Base-by-base conservation (phyloP, 176 grass and related monocot genomes). In the Saccharum spontaneum region DNA sequence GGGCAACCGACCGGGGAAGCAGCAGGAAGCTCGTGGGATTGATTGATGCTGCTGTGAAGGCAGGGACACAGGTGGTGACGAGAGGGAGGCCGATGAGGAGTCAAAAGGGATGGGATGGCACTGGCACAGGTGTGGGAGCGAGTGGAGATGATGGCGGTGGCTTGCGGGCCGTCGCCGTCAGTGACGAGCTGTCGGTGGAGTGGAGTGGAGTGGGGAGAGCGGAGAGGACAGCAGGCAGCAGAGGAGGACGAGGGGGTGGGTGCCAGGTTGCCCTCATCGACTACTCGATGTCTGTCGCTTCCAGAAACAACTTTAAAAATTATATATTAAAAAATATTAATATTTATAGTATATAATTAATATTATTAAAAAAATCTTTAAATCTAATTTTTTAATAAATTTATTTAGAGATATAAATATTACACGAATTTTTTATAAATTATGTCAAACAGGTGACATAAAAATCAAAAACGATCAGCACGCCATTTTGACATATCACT, bases 181-280 rank as follows among this genome's bases (percentile, higher is more conserved):
- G n/a, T 7, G 67, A 57, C 43, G 87, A 79, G 87, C 34, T 88
- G 87, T 83, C 81, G 41, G 81, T 59, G 84, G 20, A 52, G 16
- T 8, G 8, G 54, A 20, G 17, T 48, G 46, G 49, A 34, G 33
- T 34, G 33, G 3, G 33, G 23, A 26, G 23, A 59, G 54, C 33
- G 33, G 23, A 26, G 23, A 59, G 54, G 54, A 59, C 54, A 59
- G 54, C 49, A 52, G 49, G 11, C 54, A 59, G 54, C 18, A 17
- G 20, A n/a, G 52, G 52, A 55, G 6, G 28, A 18, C 20, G 28
- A 12, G 31, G 60, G 50, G 54, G 86, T 83, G 41, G 73, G 80
- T 78, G 86, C 20, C 40, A 62, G 20, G 80, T 71, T 78, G 5
- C 4, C 22, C 26, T 87, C 46, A 16, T 5, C 46, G 46, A 41